Conservation (phyloP, 768 basidiomycete species). For the Pholiota microspora region DNA sequence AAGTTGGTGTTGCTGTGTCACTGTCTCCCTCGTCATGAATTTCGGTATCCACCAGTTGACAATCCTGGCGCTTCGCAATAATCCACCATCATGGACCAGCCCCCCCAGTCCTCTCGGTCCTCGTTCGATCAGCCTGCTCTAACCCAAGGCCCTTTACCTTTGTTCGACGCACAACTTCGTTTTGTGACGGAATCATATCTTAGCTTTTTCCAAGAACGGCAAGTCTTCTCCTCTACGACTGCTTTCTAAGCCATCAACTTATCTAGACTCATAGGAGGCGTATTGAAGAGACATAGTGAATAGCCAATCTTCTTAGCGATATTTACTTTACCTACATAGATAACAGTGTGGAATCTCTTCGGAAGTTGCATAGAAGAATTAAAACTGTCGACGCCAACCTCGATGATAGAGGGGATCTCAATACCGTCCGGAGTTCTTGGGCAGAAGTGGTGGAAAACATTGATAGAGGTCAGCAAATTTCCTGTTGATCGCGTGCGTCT, state of each 20-base stretch:
- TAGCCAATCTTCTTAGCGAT: conserved; percentile 6
- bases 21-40: conserved; percentile 7
- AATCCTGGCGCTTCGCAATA: not conserved
- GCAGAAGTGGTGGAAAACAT: conserved; percentile 81
- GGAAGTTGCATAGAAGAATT: conserved; percentile 69
- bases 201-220: conserved; percentile 86
- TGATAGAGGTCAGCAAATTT: conserved; percentile 59
- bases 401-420: conserved; percentile 69
- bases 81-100: conserved; percentile 24
- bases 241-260: conserved; percentile 16
- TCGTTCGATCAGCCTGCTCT: conserved; percentile 32
- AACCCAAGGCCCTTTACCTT: conserved; percentile 55
- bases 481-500: not conserved
- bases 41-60: not conserved
- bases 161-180: conserved; percentile 72
- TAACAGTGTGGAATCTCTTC: conserved; percentile 69
- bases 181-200: conserved; percentile 76
- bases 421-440: conserved; percentile 74
- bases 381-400: conserved; percentile 67
- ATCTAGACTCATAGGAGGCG: conserved; percentile 51
- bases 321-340: conserved; percentile 3
- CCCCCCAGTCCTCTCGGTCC: conserved; percentile 35
- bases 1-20: conserved; percentile 6
- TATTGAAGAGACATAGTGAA: conserved; percentile 86
- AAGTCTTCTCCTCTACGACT: conserved; percentile 6